Base-by-base conservation (phyloP, 371 early-diverging fungal genomes). In the Syncephalastrum sp. region DNA sequence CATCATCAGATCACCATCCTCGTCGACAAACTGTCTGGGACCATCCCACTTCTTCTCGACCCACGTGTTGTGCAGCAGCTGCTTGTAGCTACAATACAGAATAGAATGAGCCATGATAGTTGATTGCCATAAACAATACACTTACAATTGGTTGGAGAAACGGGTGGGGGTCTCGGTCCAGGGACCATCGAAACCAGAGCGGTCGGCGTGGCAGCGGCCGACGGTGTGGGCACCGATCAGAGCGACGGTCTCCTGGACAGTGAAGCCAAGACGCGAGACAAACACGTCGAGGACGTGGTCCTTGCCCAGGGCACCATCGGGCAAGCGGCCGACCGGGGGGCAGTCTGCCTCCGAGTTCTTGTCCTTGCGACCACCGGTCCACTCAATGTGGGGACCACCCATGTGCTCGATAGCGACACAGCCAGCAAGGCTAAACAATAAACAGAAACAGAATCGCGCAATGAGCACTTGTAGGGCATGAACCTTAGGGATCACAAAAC, bases 221-320 rank as follows among this genome's bases (percentile, higher is more conserved):
- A 95, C 77, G 16, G 90, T 83, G 67, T 95, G 95, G 29, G 94
- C 95, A 42, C 95, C 95, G 29, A 84, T 72, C 59, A 95, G 76
- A 3, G 92, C 92, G 42, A 88, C 89, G 41, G 91, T 92, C 64
- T 94, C 95, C 53, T 74, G 81, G 24, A 79, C 74, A 46, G 73
- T 82, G 75, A 92, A 91, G 46, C 89, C 89, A 91, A 92, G 90
- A 50, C 92, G 82, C 25, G 54, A 49, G 66, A 88, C 82, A 73
- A 94, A 95, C 50, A 89, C 75, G 59, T 84, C 82, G 47, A 86
- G 75, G n/a, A 89, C 79, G 60, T 89, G 90, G 58, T 75, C 68
- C 53, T 85, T 79, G 55, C 86, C 91, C 57, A 90, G 70, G 15
- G 89, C 75, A 50, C 86, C 95, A 57, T 94, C 92, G 33, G 94